phyloP scores from a whole-genome alignment of 1,284 basidiomycete genomes.

The Marasmius sp. region DNA sequence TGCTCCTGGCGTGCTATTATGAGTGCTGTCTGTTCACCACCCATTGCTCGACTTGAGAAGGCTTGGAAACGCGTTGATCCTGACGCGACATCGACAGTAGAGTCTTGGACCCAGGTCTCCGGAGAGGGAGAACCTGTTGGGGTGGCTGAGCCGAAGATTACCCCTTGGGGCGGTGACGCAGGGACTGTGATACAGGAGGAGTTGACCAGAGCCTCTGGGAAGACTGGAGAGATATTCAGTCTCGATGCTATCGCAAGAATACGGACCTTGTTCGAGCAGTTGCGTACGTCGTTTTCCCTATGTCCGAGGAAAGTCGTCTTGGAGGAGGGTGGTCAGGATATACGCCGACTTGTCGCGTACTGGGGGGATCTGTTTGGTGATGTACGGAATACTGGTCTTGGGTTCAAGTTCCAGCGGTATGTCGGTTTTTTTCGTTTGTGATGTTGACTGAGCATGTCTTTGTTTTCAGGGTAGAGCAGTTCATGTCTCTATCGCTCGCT shows the following conservation, averaged over 20 bases:
- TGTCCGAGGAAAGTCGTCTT: slow-evolving; percentile 45
- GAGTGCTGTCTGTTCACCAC: slow-evolving; percentile 65
- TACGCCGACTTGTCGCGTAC: slow-evolving; percentile 48
- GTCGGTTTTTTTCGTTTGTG: slow-evolving; percentile 22
- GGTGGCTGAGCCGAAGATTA: slow-evolving; percentile 47
- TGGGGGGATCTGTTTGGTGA: slow-evolving; percentile 52
- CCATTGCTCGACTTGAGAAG: slow-evolving; percentile 73
- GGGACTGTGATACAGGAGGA: slow-evolving; percentile 39
- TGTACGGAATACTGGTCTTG: slow-evolving; percentile 43
- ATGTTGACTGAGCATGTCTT: slow-evolving; percentile 3
- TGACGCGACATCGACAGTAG: slow-evolving; percentile 53
- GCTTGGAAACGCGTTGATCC: slow-evolving; percentile 74
- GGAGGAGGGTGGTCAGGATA: slow-evolving; percentile 45
- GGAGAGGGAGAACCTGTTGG: slow-evolving; percentile 34
- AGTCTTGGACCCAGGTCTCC: slow-evolving; percentile 61
- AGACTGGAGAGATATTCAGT: slow-evolving; percentile 42
- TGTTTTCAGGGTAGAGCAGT: slow-evolving; percentile 64
- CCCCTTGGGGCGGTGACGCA: slow-evolving; percentile 69
- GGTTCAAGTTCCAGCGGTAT: slow-evolving; percentile 63
- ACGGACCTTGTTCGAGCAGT: slow-evolving; percentile 48
- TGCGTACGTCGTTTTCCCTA: slow-evolving; percentile 50
- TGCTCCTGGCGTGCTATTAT: slow-evolving; percentile 74
- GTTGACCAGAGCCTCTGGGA: slow-evolving; percentile 40
- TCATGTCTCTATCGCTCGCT: slow-evolving; percentile 74
- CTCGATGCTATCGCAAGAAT: slow-evolving; percentile 42